Percentiles rank a stretch among this genome's conserved stretches.
Conservation (phyloP, 305 asterid species). For the Lippia alba region DNA sequence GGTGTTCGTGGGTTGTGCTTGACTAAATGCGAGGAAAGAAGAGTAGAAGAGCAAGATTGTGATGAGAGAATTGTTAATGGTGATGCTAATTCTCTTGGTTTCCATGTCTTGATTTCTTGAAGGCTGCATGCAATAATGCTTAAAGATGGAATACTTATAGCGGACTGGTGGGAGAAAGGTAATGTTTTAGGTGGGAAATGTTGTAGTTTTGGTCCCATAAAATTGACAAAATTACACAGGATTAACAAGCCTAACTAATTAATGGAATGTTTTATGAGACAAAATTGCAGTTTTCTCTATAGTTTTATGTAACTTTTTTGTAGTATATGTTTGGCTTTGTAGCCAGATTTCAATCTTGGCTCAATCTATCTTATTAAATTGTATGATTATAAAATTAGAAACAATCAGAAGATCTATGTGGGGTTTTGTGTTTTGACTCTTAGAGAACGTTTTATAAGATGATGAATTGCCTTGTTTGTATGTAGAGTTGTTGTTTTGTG, state of each 20-base stretch:
- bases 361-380: neutral
- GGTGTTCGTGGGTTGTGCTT: slow-evolving; percentile 7
- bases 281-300: neutral
- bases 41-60: neutral
- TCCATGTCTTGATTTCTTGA: slow-evolving; percentile 16
- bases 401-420: neutral
- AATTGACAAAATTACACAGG: too few species aligned
- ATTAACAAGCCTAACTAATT: too few species aligned
- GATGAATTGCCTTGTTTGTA: too few species aligned
- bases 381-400: neutral
- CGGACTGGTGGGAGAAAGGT: too few species aligned
- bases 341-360: too few species aligned
- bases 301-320: neutral
- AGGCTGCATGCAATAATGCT: neutral
- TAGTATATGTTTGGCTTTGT: neutral
- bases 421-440: slow-evolving; percentile 1
- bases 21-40: slow-evolving; percentile 2
- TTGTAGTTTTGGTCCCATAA: too few species aligned
- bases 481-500: neutral
- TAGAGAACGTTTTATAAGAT: neutral
- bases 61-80: neutral
- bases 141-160: too few species aligned
- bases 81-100: slow-evolving; percentile 1
- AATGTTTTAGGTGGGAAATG: too few species aligned
- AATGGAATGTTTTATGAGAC: too few species aligned